Conservation (phyloP, 768 basidiomycete genomes). For the Hysterangium stoloniferum region DNA sequence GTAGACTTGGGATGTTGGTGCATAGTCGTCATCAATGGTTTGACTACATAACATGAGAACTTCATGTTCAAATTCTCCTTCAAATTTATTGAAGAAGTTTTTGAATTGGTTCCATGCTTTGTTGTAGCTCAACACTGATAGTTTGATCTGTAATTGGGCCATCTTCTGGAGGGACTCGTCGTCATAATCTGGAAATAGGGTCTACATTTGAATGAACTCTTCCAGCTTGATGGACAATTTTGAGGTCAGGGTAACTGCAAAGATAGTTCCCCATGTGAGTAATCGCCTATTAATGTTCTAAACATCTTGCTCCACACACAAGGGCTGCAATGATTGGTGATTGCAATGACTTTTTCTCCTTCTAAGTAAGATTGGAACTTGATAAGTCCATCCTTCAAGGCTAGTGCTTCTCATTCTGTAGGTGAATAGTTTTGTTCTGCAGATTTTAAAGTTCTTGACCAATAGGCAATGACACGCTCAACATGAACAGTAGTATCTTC, state of each 20-base stretch:
- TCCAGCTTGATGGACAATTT: constrained; percentile 13
- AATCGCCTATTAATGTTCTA: constrained; percentile 14
- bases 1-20: no score
- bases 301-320: constrained; percentile 13
- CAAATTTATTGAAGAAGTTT: no score
- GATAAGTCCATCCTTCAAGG: constrained; percentile 14
- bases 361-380: constrained; percentile 16
- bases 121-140: no score
- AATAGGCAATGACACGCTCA: constrained; percentile 14
- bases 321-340: constrained; percentile 16
- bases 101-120: no score
- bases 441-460: constrained; percentile 13
- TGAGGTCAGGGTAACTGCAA: constrained; percentile 11
- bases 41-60: no score
- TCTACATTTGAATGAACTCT: constrained; percentile 15
- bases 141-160: neutral
- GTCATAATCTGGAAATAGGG: constrained; percentile 7
- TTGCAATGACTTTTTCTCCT: constrained; percentile 12
- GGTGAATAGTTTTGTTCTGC: constrained; percentile 15
- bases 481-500: constrained; percentile 12
- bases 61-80: no score
- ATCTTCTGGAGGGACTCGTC: neutral
- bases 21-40: no score
- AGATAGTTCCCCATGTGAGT: constrained; percentile 6
- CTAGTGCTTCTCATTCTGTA: constrained; percentile 15